Evolutionary conservation across 2,329 filamentous ascomycete genomes (phyloP).

Genomic region (Pseudogymnoascus sp.): DNA sequence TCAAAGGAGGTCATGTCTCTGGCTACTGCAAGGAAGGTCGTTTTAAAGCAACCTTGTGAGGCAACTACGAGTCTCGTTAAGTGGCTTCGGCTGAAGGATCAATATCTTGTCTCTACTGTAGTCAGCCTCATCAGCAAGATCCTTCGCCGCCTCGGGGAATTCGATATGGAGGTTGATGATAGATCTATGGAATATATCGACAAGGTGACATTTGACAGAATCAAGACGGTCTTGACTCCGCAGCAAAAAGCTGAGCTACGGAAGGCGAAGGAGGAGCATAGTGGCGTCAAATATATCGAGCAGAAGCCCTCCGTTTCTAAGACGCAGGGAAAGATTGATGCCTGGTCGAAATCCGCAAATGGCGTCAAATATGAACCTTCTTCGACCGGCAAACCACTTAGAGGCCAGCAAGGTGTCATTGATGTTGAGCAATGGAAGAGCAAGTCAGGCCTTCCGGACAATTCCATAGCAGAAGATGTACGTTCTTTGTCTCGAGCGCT

Average conservation of each 20-base stretch:
- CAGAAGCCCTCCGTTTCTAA: conserved; percentile 36
- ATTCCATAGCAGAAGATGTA: conserved; percentile 8
- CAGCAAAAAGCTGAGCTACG: conserved; percentile 79
- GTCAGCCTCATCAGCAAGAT: conserved; percentile 80
- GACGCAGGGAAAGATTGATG: conserved; percentile 52
- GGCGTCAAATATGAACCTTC: conserved; percentile 25
- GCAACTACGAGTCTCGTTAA: conserved; percentile 64
- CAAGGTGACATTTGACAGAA: conserved; percentile 44
- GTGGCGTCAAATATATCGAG: conserved; percentile 42
- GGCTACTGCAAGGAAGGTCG: conserved; percentile 36
- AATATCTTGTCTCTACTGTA: conserved; percentile 73
- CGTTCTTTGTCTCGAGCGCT: conserved; percentile 8
- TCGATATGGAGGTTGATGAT: conserved; percentile 60
- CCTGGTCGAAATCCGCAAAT: conserved; percentile 48
- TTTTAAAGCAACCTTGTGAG: conserved; percentile 56
- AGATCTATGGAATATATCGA: conserved; percentile 52
- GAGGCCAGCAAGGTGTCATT: conserved; percentile 8
- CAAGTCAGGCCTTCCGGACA: neutral
- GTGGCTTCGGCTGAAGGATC: conserved; percentile 85
- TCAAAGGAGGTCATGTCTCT: conserved; percentile 22
- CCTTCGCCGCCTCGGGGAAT: conserved; percentile 69
- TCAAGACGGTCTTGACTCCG: conserved; percentile 70
- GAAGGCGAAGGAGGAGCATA: conserved; percentile 51
- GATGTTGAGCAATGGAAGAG: conserved; percentile 10
- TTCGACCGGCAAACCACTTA: conserved; percentile 1